These are phyloP conservation scores for Talaromyces sp. DNA, from an alignment of 2,329 filamentous ascomycete species.

Conservation along the genomic window DNA sequence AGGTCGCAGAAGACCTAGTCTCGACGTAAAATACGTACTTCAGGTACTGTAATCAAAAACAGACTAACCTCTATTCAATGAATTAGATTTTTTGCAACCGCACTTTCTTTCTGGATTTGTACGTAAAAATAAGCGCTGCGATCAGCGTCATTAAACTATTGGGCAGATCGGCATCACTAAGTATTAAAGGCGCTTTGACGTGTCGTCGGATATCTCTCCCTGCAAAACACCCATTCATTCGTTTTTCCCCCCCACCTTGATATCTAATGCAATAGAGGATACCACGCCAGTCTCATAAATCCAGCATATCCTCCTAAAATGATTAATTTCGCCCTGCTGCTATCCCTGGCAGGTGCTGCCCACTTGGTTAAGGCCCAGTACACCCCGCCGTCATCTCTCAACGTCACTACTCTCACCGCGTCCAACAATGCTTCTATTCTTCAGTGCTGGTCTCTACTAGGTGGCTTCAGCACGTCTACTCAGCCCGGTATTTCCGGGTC, in stretches of 20 bases:
- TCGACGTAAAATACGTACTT: background rate
- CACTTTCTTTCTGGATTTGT: background rate
- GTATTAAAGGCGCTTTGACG: background rate
- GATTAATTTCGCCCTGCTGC: background rate
- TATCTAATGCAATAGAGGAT: background rate
- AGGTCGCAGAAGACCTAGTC: background rate
- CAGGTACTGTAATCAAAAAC: background rate
- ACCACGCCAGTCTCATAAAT: background rate
- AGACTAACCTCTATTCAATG: background rate
- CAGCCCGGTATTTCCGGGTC: constrained; percentile 30
- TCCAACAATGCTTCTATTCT: constrained; percentile 35
- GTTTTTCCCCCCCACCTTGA: background rate
- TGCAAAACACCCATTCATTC: background rate
- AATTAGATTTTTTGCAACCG: background rate
- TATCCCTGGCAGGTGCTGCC: background rate
- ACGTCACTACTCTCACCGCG: constrained; percentile 38
- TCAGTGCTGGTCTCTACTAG: constrained; percentile 43
- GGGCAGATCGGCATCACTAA: background rate
- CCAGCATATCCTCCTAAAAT: background rate
- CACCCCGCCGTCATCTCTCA: constrained; percentile 23
- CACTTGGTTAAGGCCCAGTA: background rate
- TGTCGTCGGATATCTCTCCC: background rate
- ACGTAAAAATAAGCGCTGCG: background rate
- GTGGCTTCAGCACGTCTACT: constrained; percentile 28
- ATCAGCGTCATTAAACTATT: background rate